Percentiles rank a stretch among this genome's conserved stretches.
Conservation (phyloP, 2,329 filamentous ascomycete species). For the Colletotrichum sidae region DNA sequence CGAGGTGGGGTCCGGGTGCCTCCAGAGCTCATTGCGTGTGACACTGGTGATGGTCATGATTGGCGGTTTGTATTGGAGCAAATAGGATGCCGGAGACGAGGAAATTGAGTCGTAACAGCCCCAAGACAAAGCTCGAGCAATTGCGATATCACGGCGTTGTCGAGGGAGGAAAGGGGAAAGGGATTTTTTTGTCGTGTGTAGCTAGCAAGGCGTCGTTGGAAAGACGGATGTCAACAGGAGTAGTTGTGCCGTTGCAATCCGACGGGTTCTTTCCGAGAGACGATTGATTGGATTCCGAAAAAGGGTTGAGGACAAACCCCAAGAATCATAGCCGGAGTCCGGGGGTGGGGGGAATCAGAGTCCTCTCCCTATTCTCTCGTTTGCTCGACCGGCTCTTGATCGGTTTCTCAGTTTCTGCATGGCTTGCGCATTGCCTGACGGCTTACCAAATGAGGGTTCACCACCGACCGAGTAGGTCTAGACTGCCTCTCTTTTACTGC, state of each 20-base stretch:
- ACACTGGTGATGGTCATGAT: slow-evolving; percentile 36
- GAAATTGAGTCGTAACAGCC: slow-evolving; percentile 1
- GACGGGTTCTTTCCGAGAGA: slow-evolving; percentile 28
- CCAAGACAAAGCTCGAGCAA: slow-evolving; percentile 8
- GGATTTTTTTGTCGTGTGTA: slow-evolving; percentile 10
- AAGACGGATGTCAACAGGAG: not conserved
- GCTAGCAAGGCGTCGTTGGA: not conserved
- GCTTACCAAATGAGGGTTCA: no score
- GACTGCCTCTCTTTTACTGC: no score
- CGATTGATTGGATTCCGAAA: slow-evolving; percentile 5
- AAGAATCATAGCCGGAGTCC: slow-evolving; percentile 28
- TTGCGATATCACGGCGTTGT: slow-evolving; percentile 3
- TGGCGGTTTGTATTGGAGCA: slow-evolving; percentile 4
- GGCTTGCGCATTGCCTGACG: no score
- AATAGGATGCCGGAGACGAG: slow-evolving; percentile 6
- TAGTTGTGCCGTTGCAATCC: slow-evolving; percentile 38
- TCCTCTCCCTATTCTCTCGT: not conserved
- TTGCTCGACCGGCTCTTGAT: not conserved
- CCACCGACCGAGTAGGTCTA: no score
- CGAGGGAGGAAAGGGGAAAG: not conserved
- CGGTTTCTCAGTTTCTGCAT: no score
- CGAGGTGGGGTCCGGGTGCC: slow-evolving; percentile 72
- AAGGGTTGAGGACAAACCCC: slow-evolving; percentile 21
- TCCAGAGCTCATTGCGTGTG: slow-evolving; percentile 71
- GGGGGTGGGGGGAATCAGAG: slow-evolving; percentile 30